These are phyloP conservation scores for Collybiopsis luxurians DNA, from an alignment of 768 basidiomycete species.

Conservation along the genomic window DNA sequence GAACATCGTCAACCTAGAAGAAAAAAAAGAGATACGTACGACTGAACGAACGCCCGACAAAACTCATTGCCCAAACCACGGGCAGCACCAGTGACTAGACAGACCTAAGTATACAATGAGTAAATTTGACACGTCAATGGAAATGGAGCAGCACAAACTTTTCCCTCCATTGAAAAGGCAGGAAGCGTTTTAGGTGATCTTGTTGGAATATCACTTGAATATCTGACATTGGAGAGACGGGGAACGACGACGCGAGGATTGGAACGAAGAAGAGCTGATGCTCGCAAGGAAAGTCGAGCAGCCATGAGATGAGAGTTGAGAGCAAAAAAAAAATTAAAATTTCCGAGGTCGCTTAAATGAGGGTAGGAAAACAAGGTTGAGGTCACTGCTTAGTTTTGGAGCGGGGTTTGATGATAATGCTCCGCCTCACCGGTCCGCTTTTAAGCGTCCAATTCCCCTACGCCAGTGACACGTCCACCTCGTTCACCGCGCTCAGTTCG, in stretches of 20 bases:
- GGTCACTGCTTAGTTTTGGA: background rate
- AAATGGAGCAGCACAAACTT: slow-evolving; percentile 39
- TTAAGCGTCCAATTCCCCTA: no score
- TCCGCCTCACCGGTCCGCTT: background rate
- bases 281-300: slow-evolving; percentile 18
- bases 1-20: background rate
- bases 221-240: background rate
- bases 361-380: slow-evolving; percentile 14
- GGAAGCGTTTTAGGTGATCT: slow-evolving; percentile 49
- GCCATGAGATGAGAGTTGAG: slow-evolving; percentile 14
- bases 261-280: slow-evolving; percentile 11
- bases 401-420: slow-evolving; percentile 5
- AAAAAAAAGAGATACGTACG: slow-evolving; percentile 42
- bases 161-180: slow-evolving; percentile 76
- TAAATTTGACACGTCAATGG: background rate
- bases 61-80: slow-evolving; percentile 90
- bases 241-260: background rate
- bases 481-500: no score
- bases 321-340: slow-evolving; percentile 8
- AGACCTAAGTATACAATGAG: slow-evolving; percentile 51
- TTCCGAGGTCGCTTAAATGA: slow-evolving; percentile 4
- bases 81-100: slow-evolving; percentile 91
- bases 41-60: slow-evolving; percentile 85
- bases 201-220: slow-evolving; percentile 1
- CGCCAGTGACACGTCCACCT: no score